Percentiles rank a stretch among this genome's conserved stretches.
Evolutionary conservation across 352 stramenopile species (phyloP).

Genomic region (Bremia lactucae): DNA sequence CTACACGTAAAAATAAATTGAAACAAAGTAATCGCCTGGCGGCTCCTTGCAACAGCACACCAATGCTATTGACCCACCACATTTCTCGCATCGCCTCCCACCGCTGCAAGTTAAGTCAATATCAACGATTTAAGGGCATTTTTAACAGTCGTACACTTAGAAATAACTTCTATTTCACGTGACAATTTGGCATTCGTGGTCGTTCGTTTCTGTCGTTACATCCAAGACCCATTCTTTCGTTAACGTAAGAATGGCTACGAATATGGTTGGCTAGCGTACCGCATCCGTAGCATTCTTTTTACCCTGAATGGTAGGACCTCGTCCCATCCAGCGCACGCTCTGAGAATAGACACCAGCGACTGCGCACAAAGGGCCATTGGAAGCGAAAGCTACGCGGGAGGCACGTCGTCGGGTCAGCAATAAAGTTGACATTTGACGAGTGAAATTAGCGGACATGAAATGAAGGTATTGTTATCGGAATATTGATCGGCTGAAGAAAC

Average conservation of each 20-base stretch:
- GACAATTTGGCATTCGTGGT: conserved; percentile 68
- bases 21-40: too few relatives aligned
- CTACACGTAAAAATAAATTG: conserved; percentile 6
- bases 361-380: background rate
- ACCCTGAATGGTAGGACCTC: conserved; percentile 71
- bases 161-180: conserved; percentile 62
- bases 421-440: too few relatives aligned
- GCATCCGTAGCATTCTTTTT: conserved; percentile 73
- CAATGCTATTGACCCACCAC: conserved; percentile 31
- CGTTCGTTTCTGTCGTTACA: conserved; percentile 50
- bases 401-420: conserved; percentile 11
- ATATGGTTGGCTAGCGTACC: conserved; percentile 12
- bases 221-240: background rate
- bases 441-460: too few relatives aligned
- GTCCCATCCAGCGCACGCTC: conserved; percentile 59
- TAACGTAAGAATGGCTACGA: background rate
- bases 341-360: conserved; percentile 21
- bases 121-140: too few relatives aligned
- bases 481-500: too few relatives aligned
- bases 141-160: too few relatives aligned
- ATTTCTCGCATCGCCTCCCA: conserved; percentile 53
- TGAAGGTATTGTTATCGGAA: too few relatives aligned
- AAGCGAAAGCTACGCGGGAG: conserved; percentile 1
- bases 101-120: conserved; percentile 16
- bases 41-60: too few relatives aligned